phyloP scores from a whole-genome alignment of 139 green algal genomes.

The Mesostigma viride region DNA sequence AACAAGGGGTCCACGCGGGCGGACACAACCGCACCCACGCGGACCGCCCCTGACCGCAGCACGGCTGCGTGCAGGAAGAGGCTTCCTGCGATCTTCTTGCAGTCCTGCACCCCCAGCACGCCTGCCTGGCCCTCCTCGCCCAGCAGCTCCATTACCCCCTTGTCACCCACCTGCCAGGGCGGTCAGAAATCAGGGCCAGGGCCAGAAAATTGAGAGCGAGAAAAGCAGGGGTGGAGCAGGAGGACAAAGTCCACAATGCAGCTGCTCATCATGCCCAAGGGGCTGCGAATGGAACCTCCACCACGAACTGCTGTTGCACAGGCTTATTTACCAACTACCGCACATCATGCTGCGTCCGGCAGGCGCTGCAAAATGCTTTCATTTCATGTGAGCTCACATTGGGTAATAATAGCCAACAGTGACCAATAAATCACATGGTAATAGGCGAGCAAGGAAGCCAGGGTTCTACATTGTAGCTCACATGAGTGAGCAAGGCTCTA shows the following conservation, averaged over 20 bases:
- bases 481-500: not conserved
- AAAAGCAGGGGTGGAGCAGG: not conserved
- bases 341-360: no score
- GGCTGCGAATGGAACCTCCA: no score
- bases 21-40: conserved; percentile 20
- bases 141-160: conserved; percentile 38
- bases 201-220: not conserved
- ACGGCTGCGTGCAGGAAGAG: conserved; percentile 61
- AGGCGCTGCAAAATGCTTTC: no score
- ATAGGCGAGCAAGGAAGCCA: no score
- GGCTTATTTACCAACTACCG: no score
- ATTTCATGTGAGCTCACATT: no score
- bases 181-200: not conserved
- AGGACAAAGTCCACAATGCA: not conserved
- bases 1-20: conserved; percentile 48
- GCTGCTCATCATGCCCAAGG: not conserved
- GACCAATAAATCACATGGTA: no score
- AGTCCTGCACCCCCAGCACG: conserved; percentile 36
- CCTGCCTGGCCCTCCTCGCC: not conserved
- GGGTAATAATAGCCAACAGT: no score
- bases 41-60: conserved; percentile 27
- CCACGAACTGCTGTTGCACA: no score
- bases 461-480: no score
- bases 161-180: conserved; percentile 39
- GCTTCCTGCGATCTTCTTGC: conserved; percentile 59